These are phyloP conservation scores for Schwanniomyces vanrijiae DNA, from an alignment of 805 yeast species.

Conservation along the genomic window DNA sequence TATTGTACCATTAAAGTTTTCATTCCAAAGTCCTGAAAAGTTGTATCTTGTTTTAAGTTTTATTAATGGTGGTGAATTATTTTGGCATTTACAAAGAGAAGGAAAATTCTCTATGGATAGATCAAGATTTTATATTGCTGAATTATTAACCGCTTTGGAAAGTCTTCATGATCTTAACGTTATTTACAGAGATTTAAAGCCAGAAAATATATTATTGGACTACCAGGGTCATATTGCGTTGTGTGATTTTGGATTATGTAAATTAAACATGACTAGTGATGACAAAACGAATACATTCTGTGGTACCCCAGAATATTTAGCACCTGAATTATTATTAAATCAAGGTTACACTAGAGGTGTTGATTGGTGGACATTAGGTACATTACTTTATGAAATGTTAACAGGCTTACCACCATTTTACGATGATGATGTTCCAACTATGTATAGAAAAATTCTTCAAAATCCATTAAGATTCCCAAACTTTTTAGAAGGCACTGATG, in stretches of 20 bases:
- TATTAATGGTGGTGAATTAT: conserved; percentile 95
- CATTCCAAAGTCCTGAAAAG: conserved; percentile 96
- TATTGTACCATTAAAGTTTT: conserved; percentile 92
- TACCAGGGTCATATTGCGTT: conserved; percentile 97
- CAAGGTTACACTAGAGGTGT: conserved; percentile 95
- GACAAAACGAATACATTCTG: conserved; percentile 92
- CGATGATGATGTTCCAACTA: conserved; percentile 87
- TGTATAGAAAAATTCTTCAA: conserved; percentile 91
- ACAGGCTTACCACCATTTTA: conserved; percentile 97
- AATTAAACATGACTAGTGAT: conserved; percentile 87
- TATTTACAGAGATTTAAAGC: conserved; percentile 92
- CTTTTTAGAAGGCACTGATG: conserved; percentile 76
- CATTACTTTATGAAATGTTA: conserved; percentile 89
- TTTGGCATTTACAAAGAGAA: conserved; percentile 89
- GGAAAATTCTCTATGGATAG: conserved; percentile 88
- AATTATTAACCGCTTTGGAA: conserved; percentile 88
- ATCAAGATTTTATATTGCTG: conserved; percentile 92
- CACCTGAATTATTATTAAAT: conserved; percentile 89
- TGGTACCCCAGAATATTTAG: conserved; percentile 97
- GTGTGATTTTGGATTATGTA: conserved; percentile 96
- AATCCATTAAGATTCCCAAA: conserved; percentile 88
- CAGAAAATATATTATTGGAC: conserved; percentile 91
- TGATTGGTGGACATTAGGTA: conserved; percentile 99
- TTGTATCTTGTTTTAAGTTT: conserved; percentile 86
- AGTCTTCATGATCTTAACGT: conserved; percentile 88